Percentiles rank a stretch among this genome's conserved stretches.
Conservation (phyloP, 257 asterid genomes). For the Solanum pimpinellifolium region DNA sequence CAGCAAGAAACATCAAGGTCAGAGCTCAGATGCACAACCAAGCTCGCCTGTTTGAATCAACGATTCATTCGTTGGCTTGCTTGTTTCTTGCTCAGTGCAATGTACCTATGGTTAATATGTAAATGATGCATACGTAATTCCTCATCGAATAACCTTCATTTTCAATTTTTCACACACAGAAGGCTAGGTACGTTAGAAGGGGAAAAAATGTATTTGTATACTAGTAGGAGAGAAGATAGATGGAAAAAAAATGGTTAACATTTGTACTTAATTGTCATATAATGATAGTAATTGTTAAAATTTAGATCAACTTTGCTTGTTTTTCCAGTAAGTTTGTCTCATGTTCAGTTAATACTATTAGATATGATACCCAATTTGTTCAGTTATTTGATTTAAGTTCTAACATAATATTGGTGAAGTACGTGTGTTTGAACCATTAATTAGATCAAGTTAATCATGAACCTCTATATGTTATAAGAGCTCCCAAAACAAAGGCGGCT, state of each 20-base stretch:
- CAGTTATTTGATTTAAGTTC: not conserved
- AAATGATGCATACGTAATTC: not conserved
- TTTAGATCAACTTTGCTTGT: not conserved
- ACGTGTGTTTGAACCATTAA: not conserved
- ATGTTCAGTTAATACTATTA: not conserved
- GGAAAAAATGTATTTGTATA: not conserved
- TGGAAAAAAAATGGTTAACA: not conserved
- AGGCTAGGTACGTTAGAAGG: not conserved
- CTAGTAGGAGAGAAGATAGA: not conserved
- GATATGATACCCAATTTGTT: not conserved
- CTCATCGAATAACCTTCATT: not conserved
- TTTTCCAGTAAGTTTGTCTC: not conserved
- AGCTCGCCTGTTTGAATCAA: slow-evolving; percentile 8
- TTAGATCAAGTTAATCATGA: not conserved
- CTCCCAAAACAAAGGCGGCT: not conserved
- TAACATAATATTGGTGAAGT: not conserved
- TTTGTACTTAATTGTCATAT: not conserved
- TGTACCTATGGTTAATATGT: not conserved
- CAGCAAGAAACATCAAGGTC: slow-evolving; percentile 22
- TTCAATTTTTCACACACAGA: not conserved
- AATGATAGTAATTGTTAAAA: not conserved
- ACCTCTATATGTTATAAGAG: not conserved
- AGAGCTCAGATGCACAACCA: slow-evolving; percentile 26
- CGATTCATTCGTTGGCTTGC: not conserved
- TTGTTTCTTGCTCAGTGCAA: not conserved